phyloP scores from a whole-genome alignment of 352 stramenopile species.

The Phytophthora brassicae region DNA sequence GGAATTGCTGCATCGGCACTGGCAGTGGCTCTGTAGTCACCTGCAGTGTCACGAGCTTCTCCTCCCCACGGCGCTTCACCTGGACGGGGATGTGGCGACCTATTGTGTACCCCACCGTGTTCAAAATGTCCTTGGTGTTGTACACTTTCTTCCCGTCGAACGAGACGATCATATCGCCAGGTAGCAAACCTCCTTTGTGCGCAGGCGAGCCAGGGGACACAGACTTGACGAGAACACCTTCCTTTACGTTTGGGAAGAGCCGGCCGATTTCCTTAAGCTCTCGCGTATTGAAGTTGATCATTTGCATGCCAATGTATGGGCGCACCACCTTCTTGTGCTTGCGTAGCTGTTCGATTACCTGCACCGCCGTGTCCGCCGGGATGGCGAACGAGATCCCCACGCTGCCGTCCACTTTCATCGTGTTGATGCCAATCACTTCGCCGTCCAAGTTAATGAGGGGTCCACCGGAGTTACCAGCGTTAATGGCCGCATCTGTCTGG shows the following conservation, averaged over 20 bases:
- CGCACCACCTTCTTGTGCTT: conserved; percentile 87
- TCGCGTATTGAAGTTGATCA: conserved; percentile 84
- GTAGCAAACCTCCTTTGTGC: conserved; percentile 70
- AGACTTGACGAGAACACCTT: conserved; percentile 84
- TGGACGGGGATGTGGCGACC: conserved; percentile 67
- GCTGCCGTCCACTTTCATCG: conserved; percentile 90
- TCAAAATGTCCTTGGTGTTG: conserved; percentile 78
- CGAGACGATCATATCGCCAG: conserved; percentile 74
- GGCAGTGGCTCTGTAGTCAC: conserved; percentile 71
- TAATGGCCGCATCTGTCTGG: conserved; percentile 94
- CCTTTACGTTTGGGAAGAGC: conserved; percentile 73
- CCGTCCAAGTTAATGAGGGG: conserved; percentile 94
- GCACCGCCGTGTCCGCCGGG: conserved; percentile 87
- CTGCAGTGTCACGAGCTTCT: conserved; percentile 41
- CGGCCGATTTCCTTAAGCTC: conserved; percentile 68
- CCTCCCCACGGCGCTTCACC: conserved; percentile 65
- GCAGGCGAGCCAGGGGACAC: conserved; percentile 77
- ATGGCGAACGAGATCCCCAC: conserved; percentile 94
- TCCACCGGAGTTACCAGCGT: conserved; percentile 91
- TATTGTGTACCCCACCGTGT: conserved; percentile 69
- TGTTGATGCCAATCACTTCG: conserved; percentile 94
- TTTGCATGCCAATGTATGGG: conserved; percentile 92
- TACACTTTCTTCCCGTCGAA: conserved; percentile 75
- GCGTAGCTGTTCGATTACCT: conserved; percentile 90
- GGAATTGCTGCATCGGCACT: conserved; percentile 24